Percentiles rank a stretch among this genome's conserved stretches.
These are phyloP conservation scores for Clavispora phyllophila DNA, from an alignment of 805 yeast genomes.

Conservation along the genomic window DNA sequence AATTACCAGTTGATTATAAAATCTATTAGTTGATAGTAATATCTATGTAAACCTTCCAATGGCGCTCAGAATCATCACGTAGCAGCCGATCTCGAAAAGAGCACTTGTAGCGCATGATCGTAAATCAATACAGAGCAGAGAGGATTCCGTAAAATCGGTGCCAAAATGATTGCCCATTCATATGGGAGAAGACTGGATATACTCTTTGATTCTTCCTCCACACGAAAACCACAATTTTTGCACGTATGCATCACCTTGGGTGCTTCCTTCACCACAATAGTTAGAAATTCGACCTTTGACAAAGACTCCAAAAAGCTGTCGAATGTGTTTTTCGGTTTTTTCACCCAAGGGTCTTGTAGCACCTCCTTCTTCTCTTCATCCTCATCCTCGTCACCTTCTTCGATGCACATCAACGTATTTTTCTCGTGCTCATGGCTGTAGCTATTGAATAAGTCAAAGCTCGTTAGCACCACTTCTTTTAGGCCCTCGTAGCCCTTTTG, in stretches of 20 bases:
- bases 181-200: conserved; percentile 8
- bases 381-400: conserved; percentile 1
- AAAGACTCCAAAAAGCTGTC: conserved; percentile 17
- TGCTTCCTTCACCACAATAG: conserved; percentile 21
- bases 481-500: conserved; percentile 27
- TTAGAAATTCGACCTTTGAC: conserved; percentile 19
- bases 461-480: conserved; percentile 21
- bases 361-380: conserved; percentile 10
- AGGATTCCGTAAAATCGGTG: conserved; percentile 12
- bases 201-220: conserved; percentile 8
- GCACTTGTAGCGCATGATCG: conserved; percentile 10
- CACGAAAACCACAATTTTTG: conserved; percentile 28
- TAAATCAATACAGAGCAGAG: conserved; percentile 12
- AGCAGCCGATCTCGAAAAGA: conserved; percentile 7
- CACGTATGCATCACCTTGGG: conserved; percentile 23
- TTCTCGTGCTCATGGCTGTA: conserved; percentile 14
- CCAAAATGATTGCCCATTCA: conserved; percentile 17
- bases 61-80: neutral
- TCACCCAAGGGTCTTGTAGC: conserved; percentile 16
- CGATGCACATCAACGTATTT: neutral
- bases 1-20: neutral
- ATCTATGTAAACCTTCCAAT: no score
- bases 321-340: conserved; percentile 19
- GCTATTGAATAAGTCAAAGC: conserved; percentile 27
- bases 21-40: neutral